Evolutionary conservation across 2,329 filamentous ascomycete species (phyloP), one percentile per base, ranked within the genome.

Genomic region (Fusarium luffae): DNA sequence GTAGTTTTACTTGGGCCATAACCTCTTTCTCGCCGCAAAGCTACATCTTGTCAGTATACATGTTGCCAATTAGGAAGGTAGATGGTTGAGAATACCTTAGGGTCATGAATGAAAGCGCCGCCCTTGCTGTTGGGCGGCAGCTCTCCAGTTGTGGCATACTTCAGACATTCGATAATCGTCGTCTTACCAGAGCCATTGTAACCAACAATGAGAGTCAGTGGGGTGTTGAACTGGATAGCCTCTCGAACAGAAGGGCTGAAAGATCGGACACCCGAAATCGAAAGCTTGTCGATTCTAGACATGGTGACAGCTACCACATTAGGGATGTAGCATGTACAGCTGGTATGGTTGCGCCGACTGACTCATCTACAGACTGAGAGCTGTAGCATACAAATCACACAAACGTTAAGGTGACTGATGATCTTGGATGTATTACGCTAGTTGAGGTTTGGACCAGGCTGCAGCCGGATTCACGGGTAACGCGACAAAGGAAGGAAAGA

Each of bases 131-230:
- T 97, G 32, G 96, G 93, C 3, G 96, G 96, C 49, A 97, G 87
- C 76, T 97, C 92, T 59, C 96, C 97, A 10, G 94, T 98, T 19
- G 97, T 98, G 54, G 93, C 94, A 89, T 98, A 99, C 78, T 98
- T 98, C 76, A 99, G 91, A 79, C 94, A 97, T 81, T 99, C 96
- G 81, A 99, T 99, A 77, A 99, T 97, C 61, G 96, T 98, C 12
- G 96, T 99, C 83, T 99, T 99, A 67, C 96, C 96, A 2, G 95
- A 98, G 58, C 96, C 96, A 83, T 99, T 99, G 81, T 94, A 93
- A 62, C 96, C 96, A 62, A 99, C 97, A 73, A 99, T 99, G 67
- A 99, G 87, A 14, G 96, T 99, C 59, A 99, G 86, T 27, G 96
- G 97, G 1, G 93, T 92, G 70, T 94, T 90, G 79, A 99, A 98